Evolutionary conservation across 2,329 filamentous ascomycete genomes (phyloP).

Genomic region (Alternaria incomplexa): DNA sequence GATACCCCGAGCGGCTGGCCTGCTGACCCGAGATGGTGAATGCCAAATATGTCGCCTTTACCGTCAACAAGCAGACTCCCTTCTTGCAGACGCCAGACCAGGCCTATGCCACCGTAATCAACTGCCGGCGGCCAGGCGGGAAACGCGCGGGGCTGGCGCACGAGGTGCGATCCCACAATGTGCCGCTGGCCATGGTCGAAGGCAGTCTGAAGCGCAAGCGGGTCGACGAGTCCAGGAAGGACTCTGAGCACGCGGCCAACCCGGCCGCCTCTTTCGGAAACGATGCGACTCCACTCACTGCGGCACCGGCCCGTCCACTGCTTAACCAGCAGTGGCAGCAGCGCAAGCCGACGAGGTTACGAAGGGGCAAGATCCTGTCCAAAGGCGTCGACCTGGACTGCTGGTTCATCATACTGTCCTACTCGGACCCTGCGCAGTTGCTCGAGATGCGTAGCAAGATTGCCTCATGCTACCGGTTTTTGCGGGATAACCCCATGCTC

Average conservation of each 20-base stretch:
- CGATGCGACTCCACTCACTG: conserved; percentile 13
- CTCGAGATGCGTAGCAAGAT: conserved; percentile 45
- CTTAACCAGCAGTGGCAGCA: conserved; percentile 29
- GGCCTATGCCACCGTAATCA: conserved; percentile 43
- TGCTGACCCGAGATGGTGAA: conserved; percentile 48
- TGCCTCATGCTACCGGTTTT: conserved; percentile 43
- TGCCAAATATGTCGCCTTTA: conserved; percentile 47
- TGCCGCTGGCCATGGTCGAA: conserved; percentile 37
- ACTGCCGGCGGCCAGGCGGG: conserved; percentile 40
- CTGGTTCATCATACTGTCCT: conserved; percentile 46
- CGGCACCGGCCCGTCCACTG: conserved; percentile 14
- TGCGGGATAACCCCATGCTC: conserved; percentile 44
- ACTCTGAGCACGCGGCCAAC: conserved; percentile 4
- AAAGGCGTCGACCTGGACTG: conserved; percentile 41
- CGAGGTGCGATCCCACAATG: conserved; percentile 39
- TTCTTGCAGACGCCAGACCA: conserved; percentile 32
- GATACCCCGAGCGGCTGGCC: conserved; percentile 37
- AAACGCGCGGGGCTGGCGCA: conserved; percentile 30
- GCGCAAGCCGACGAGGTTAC: conserved; percentile 35
- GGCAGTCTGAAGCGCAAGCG: conserved; percentile 38
- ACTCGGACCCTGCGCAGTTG: conserved; percentile 43
- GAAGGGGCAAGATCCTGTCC: conserved; percentile 33
- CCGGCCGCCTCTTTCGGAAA: conserved; percentile 1
- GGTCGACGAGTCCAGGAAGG: conserved; percentile 14
- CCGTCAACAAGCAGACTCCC: conserved; percentile 47